Conservation (phyloP, 306 rosid species). For the Comarum palustre region DNA sequence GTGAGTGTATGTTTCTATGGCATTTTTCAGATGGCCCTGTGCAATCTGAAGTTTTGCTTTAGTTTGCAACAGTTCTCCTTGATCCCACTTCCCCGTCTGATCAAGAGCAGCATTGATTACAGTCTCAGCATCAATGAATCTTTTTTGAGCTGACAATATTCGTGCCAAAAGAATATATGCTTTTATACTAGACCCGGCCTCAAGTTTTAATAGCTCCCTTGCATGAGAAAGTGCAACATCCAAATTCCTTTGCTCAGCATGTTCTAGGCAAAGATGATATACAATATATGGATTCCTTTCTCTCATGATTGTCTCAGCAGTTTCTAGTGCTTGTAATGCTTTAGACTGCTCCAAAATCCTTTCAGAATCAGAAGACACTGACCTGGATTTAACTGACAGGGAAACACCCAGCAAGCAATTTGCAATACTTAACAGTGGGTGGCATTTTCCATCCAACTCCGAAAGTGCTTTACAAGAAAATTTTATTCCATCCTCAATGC, state of each 20-base stretch:
- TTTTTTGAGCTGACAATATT: slow-evolving; percentile 76
- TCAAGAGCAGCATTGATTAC: slow-evolving; percentile 80
- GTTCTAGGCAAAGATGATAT: slow-evolving; percentile 75
- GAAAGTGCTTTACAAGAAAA: slow-evolving; percentile 54
- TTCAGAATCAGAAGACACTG: slow-evolving; percentile 59
- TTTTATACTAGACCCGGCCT: slow-evolving; percentile 60
- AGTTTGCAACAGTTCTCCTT: slow-evolving; percentile 72
- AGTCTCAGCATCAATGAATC: slow-evolving; percentile 66
- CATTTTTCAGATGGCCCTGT: slow-evolving; percentile 65
- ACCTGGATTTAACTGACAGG: slow-evolving; percentile 57
- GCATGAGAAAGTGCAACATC: slow-evolving; percentile 63
- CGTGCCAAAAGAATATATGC: slow-evolving; percentile 64
- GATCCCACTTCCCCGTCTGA: slow-evolving; percentile 88
- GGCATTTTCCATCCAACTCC: slow-evolving; percentile 51
- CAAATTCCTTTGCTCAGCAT: slow-evolving; percentile 81
- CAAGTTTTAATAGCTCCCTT: slow-evolving; percentile 58
- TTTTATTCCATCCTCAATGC: slow-evolving; percentile 59
- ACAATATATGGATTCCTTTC: slow-evolving; percentile 62
- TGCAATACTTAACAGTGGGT: slow-evolving; percentile 49
- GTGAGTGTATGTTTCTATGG: slow-evolving; percentile 64
- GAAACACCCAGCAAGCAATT: slow-evolving; percentile 70
- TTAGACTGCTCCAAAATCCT: slow-evolving; percentile 53
- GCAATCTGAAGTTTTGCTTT: slow-evolving; percentile 83
- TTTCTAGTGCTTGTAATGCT: slow-evolving; percentile 59
- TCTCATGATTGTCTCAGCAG: slow-evolving; percentile 50